phyloP scores from a whole-genome alignment of 352 stramenopile genomes.

The Pythium brachiatum region DNA sequence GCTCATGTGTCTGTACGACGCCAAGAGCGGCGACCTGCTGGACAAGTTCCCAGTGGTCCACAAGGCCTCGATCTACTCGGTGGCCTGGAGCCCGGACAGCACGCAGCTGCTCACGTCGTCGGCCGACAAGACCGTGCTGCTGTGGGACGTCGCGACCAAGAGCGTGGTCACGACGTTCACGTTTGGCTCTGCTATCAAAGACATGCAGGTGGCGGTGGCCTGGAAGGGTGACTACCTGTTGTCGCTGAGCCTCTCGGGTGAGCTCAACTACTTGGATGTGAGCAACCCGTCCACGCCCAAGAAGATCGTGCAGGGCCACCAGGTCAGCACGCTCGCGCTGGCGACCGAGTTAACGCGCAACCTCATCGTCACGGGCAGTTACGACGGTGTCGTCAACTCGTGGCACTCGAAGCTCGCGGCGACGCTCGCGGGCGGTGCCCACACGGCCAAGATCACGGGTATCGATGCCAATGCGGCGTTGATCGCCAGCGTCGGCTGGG shows the following conservation, averaged over 20 bases:
- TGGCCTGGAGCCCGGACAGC: constrained; percentile 90
- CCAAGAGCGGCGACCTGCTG: constrained; percentile 84
- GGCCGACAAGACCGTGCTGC: constrained; percentile 95
- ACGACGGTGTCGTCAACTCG: constrained; percentile 91
- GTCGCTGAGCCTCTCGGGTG: constrained; percentile 81
- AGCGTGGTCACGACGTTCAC: constrained; percentile 82
- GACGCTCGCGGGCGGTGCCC: constrained; percentile 36
- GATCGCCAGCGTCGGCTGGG: constrained; percentile 89
- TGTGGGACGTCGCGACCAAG: constrained; percentile 85
- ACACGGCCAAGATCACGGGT: constrained; percentile 80
- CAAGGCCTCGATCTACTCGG: constrained; percentile 94
- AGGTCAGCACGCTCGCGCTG: constrained; percentile 90
- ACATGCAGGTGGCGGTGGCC: constrained; percentile 78
- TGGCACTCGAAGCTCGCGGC: constrained; percentile 76
- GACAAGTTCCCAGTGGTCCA: constrained; percentile 83
- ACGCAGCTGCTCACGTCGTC: constrained; percentile 92
- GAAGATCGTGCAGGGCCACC: constrained; percentile 87
- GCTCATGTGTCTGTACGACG: constrained; percentile 94
- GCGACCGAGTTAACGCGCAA: constrained; percentile 66
- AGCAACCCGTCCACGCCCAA: constrained; percentile 66
- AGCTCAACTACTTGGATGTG: constrained; percentile 80
- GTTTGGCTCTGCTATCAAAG: constrained; percentile 63
- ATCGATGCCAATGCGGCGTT: constrained; percentile 62
- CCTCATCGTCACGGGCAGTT: constrained; percentile 91
- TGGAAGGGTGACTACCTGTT: constrained; percentile 80